Base-by-base conservation (phyloP, 352 stramenopile species). In the Phytopythium chamaehyphon region DNA sequence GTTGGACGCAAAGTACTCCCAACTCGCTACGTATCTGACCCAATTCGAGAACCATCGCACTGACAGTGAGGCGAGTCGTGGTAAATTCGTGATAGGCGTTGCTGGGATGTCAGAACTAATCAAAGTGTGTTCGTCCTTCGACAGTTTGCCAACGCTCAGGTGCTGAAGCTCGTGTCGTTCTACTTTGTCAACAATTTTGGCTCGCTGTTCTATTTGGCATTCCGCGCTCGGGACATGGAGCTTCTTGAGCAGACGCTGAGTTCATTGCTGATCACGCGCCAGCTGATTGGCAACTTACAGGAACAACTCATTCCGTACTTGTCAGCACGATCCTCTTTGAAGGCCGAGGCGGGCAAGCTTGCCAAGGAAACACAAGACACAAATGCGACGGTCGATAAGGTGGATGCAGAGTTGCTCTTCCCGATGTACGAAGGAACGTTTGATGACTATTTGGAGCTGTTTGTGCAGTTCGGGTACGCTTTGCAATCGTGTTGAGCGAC, bases 131-230 rank as follows among this genome's bases (percentile, higher is more conserved):
- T 36, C 43, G 33, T 40, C 6, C 23, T n/a, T 40, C 55, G 28
- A 33, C 28, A 92, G 79, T 96, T 96, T 71, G 71, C 83, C 9
- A 96, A 97, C 35, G 82, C 86, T 0, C 86, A 98, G 33, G 98
- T 99, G 57, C 84, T 97, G 47, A 99, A 99, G 79, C 83, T 98
- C 6, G 97, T 98, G 55, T 86, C 96, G 38, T 99, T 99, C 64
- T 94, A 97, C 60, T 99, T 99, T 57, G 88, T 98, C 19, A 98
- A 97, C 76, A 98, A 98, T 76, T 98, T 98, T 61, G 88, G 90
- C 4, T 96, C 89, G 54, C 73, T 98, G 1, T 98, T 98, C 64
- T 99, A 98, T 68, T 86, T 98, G 56, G 90, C 90, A 9, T 98
- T 98, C 59, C 82, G 95, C 35, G 85, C 90, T 31, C 77, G 79